A percentile compares a stretch with the other conserved stretches of the same genome.
Evolutionary conservation across 352 stramenopile species (phyloP).

Genomic region (Phytophthora podocarpi): DNA sequence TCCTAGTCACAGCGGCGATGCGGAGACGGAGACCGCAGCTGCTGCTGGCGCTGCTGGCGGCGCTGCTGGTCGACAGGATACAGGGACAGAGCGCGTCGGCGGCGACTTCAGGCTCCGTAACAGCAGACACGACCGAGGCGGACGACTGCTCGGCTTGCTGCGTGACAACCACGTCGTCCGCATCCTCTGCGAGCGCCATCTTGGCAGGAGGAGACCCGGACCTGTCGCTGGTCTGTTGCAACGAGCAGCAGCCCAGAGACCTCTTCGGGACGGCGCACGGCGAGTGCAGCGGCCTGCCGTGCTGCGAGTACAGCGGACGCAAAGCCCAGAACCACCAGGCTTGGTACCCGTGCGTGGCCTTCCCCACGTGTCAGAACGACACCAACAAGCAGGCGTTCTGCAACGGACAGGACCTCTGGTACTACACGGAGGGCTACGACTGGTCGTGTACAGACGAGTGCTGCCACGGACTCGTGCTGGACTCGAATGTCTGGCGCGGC

Average conservation of each 20-base stretch:
- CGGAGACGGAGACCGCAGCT: constrained; percentile 41
- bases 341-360: constrained; percentile 85
- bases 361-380: constrained; percentile 78
- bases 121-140: constrained; percentile 20
- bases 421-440: constrained; percentile 52
- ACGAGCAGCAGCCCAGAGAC: constrained; percentile 41
- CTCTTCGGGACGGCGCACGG: constrained; percentile 67
- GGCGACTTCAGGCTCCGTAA: constrained; percentile 10
- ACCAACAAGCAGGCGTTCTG: constrained; percentile 70
- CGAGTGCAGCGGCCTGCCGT: constrained; percentile 79
- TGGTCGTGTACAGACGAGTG: constrained; percentile 78
- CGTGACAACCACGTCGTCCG: constrained; percentile 23
- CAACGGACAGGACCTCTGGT: constrained; percentile 52
- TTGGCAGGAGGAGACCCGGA: constrained; percentile 28
- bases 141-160: constrained; percentile 79
- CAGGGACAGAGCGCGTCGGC: constrained; percentile 20
- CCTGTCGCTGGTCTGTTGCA: constrained; percentile 60
- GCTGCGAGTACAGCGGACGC: constrained; percentile 70
- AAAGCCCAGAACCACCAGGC: constrained; percentile 71
- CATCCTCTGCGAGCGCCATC: constrained; percentile 5
- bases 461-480: constrained; percentile 66
- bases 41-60: constrained; percentile 19
- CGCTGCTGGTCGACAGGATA: constrained; percentile 18
- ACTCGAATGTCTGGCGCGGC: constrained; percentile 78
- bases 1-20: constrained; percentile 19